Base-by-base conservation (phyloP, 2,329 filamentous ascomycete species). In the Pseudogymnoascus sp. region DNA sequence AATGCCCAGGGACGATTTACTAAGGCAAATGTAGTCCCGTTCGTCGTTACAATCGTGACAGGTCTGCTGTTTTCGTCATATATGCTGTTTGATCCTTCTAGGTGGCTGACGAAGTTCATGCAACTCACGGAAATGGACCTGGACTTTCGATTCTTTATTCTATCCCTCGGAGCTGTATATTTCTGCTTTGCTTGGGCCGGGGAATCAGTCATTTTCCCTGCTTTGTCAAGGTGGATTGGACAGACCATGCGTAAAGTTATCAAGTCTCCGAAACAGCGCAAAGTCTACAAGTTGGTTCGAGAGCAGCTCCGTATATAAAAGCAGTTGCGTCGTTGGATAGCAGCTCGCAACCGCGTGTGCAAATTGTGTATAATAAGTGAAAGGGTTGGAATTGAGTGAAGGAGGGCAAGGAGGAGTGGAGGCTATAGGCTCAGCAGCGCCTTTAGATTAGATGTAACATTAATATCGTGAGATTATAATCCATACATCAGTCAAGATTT, bases 251-350 rank as follows among this genome's bases (percentile, higher is more conserved):
- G 82, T 60, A 76, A 74, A n/a, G 62, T 91, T 73, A 76, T 83
- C 68, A 75, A 83, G 60, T 81, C 80, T 72, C 77, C 79, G 46
- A 97, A 97, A 79, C 86, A 88, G 76, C 84, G 92, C 67, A 96
- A 96, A 76, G 80, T 87, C 77, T 97, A 97, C 73, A 97, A 97
- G 77, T 69, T 91, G 18, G 87, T 97, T 31, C 73, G 82, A 60
- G 89, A 95, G 72, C 79, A 84, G 63, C 89, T 88, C 83, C 76
- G 77, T 59, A 36, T 64, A 53, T 64, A 62, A 40, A 49, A 62
- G 25, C 49, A 21, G 25, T 16, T 56, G n/a, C 5, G 12, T 14
- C 25, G 28, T 56, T 8, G n/a, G 16, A 12, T 21, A 34, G 11
- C 16, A 14, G 11, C 49, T 21, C 16, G 3, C 28, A 34, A 9